Base-by-base conservation (phyloP, 768 basidiomycete species). In the Kwoniella sp. region DNA sequence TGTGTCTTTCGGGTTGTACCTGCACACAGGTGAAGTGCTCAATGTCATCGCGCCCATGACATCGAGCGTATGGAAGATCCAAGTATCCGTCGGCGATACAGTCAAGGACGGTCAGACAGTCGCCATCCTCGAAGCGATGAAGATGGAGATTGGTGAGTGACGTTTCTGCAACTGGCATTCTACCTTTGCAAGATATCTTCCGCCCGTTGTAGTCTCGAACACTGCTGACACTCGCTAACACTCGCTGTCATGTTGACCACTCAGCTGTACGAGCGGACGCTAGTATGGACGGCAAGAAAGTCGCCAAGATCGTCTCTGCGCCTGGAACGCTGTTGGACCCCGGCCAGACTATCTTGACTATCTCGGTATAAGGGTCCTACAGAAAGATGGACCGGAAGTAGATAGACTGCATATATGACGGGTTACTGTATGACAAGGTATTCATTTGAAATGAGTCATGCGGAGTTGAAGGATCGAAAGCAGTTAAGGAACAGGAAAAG, bases 81-180 rank as follows among this genome's bases (percentile, higher is more conserved):
- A 65, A 22, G 73, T 74, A 13, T 38, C 34, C 9, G 58, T 62
- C 15, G 73, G 70, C 15, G 70, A 74, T 54, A 47, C 30, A 1
- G 63, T 74, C 29, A 65, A 66, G 45, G 63, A 58, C 15, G 73
- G 73, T 25, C 70, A 74, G 47, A 63, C 56, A 1, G 29, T 71
- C 52, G 70, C 63, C 26, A 67, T 71, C 20, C 64, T 74, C n/a
- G 73, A 74, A 56, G 73, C 73, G 4, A 74, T 74, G 73, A 74
- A 74, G 55, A 74, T 70, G 67, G 73, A 74, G 51, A 69, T 74
- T 30, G 69, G 72, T 73, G 55, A 30, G 72, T 69, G 30, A 15
- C n/a, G 31, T 7, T 17, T 47, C 28, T 17, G 11, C 26, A 7
- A 9, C 13, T n/a, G 38, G 38, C 20, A 9, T 9, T 20, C 9